phyloP scores from a whole-genome alignment of 2,329 filamentous ascomycete species.

The Truncatella angustata region DNA sequence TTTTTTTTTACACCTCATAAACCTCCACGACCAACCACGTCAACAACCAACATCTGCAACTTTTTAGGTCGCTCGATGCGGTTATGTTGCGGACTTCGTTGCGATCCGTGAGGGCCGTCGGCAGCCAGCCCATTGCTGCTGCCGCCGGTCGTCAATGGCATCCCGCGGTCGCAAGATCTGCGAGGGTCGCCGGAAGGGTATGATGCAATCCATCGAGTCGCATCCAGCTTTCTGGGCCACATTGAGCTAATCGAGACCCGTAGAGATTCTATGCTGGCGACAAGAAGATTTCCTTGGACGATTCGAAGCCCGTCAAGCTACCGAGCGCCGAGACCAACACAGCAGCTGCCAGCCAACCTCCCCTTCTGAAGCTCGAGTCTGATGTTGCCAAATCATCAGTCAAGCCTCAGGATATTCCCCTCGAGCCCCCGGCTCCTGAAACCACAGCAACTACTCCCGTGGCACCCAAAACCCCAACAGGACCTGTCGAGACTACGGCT shows the following conservation, averaged over 20 bases:
- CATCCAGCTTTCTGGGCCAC: background rate
- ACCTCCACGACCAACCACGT: slow-evolving; percentile 12
- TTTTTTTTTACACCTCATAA: slow-evolving; percentile 1
- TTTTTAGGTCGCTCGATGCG: slow-evolving; percentile 37
- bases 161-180: slow-evolving; percentile 35
- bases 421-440: slow-evolving; percentile 38
- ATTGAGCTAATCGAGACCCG: slow-evolving; percentile 14
- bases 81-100: slow-evolving; percentile 70
- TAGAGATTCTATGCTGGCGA: slow-evolving; percentile 58
- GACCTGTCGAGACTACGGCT: slow-evolving; percentile 23
- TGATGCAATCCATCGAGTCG: slow-evolving; percentile 13
- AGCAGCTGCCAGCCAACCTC: slow-evolving; percentile 42
- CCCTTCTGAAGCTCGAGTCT: slow-evolving; percentile 31
- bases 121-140: slow-evolving; percentile 52
- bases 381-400: slow-evolving; percentile 37
- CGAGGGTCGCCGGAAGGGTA: slow-evolving; percentile 39
- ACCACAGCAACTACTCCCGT: slow-evolving; percentile 17
- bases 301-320: slow-evolving; percentile 49
- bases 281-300: slow-evolving; percentile 47
- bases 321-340: slow-evolving; percentile 54
- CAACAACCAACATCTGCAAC: slow-evolving; percentile 10
- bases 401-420: slow-evolving; percentile 35
- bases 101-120: slow-evolving; percentile 61
- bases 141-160: slow-evolving; percentile 60
- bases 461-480: no score